Evolutionary conservation across 805 yeast genomes (phyloP), one percentile per base, ranked within the genome.

Genomic region (Kodamaea neixiangensis): DNA sequence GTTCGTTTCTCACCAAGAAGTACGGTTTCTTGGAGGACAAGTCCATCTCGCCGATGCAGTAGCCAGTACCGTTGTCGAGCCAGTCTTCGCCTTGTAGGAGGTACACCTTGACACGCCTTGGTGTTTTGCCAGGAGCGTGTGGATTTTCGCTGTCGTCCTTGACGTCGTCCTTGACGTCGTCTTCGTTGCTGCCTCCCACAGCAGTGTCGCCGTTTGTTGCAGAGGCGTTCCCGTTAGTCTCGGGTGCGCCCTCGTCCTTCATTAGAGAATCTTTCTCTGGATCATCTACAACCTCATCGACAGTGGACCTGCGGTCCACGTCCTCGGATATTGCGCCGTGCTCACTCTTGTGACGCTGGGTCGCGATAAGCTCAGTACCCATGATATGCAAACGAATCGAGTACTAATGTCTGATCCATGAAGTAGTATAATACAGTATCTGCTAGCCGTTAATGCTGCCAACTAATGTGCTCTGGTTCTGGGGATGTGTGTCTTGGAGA

Each of bases 41-140:
- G 11, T 62, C 63, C 5, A 85, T 58, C 55, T 83, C 85, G 6
- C 97, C 97, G 46, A 80, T 77, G 61, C 97, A 90, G 63, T 81
- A 86, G 0, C 99, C 98, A 0, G 97, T 91, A 15, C 97, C 98
- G 44, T 86, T 81, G 63, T 93, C 98, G 37, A 82, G 74, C 99
- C 99, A 93, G 58, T 82, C 86, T 45, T 86, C 92, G 22, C 87
- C 86, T 37, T 82, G 84, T 29, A 94, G 73, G 13, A 88, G 77
- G 63, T 93, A 94, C n/a, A 94, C 93, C 63, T 92, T 93, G 46
- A 93, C 99, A 56, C 97, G 74, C 62, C 91, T 81, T 10, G 91
- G 88, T 3, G 65, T 60, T 21, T 22, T 47, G n/a, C 58, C 58
- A 5, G 56, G 51, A 2, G 31, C 29, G 10, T 25, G 31, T 31